Evolutionary conservation across 1,284 basidiomycete genomes (phyloP), one percentile per base, ranked within the genome.

Genomic region (Gomphus sp.): DNA sequence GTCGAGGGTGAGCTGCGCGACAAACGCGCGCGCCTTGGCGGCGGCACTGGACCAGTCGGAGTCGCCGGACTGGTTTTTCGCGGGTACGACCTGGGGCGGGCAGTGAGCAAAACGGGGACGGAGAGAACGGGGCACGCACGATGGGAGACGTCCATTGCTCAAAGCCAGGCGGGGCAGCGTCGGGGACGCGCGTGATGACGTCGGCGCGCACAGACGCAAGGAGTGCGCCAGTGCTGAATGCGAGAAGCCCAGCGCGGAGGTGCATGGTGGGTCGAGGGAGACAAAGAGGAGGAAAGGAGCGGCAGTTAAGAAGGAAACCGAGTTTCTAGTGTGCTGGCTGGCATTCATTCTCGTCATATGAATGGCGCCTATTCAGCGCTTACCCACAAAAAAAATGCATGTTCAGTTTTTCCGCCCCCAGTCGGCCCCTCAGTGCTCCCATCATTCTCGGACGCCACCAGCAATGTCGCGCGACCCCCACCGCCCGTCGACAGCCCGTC

Each of bases 11-110:
- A 53, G 47, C 52, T 44, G 49, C 75, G 75, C 11, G 65, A 64
- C 3, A 74, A 68, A 57, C 79, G 68, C 78, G 61, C 73, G 74
- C 6, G 79, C 79, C 59, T 77, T 79, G 12, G 68, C 67, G 62
- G 76, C 75, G 18, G 80, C 80, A 10, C 66, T 65, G 14, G 71
- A 70, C 80, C 80, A 82, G 44, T 49, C 58, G 2, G 31, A 43
- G 37, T 54, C 52, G 8, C 52, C 52, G 25, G 58, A 18, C 11
- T 49, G 33, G 14, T 49, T 33, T 55, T 48, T 54, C n/a, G 58
- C 10, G 34, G 58, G 52, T n/a, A 59, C 11, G 50, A 59, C 51
- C 58, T 59, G 41, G 12, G 9, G 36, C 9, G 12, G 14, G 8
- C 34, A 14, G 45, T 49, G 33, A 16, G n/a, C 11, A 5, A 2